A percentile compares a stretch with the other conserved stretches of the same genome.
phyloP scores from a whole-genome alignment of 257 asterid species.

The Salvia splendens region DNA sequence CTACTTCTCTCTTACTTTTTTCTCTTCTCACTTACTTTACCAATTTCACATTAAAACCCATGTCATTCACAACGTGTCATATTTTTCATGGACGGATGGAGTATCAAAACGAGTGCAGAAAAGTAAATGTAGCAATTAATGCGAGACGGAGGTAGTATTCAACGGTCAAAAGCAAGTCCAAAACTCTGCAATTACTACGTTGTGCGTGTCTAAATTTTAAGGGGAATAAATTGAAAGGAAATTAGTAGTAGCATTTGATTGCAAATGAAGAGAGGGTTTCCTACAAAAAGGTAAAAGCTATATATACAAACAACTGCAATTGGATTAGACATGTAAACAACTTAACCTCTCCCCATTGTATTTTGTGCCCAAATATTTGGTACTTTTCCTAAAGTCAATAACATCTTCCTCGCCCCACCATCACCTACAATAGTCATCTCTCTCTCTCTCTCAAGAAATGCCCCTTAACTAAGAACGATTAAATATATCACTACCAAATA shows the following conservation, averaged over 20 bases:
- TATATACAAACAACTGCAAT: constrained; percentile 23
- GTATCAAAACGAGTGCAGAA: too few species aligned
- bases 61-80: too few species aligned
- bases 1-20: too few species aligned
- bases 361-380: constrained; percentile 32
- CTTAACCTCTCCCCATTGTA: constrained; percentile 34
- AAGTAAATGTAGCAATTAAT: too few species aligned
- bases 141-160: too few species aligned
- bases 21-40: too few species aligned
- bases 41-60: too few species aligned
- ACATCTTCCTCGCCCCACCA: constrained; percentile 3
- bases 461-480: neutral
- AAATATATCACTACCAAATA: too few species aligned
- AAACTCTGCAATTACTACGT: too few species aligned
- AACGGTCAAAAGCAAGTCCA: too few species aligned
- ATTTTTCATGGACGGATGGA: too few species aligned
- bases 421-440: constrained; percentile 30
- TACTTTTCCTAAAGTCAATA: constrained; percentile 32
- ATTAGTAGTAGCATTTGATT: constrained; percentile 1
- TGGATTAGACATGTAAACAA: constrained; percentile 39
- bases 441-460: neutral
- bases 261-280: neutral
- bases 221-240: neutral
- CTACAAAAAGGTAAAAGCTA: constrained; percentile 9
- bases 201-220: neutral